Conservation (phyloP, 805 yeast species). For the Wickerhamiella slavikovae region DNA sequence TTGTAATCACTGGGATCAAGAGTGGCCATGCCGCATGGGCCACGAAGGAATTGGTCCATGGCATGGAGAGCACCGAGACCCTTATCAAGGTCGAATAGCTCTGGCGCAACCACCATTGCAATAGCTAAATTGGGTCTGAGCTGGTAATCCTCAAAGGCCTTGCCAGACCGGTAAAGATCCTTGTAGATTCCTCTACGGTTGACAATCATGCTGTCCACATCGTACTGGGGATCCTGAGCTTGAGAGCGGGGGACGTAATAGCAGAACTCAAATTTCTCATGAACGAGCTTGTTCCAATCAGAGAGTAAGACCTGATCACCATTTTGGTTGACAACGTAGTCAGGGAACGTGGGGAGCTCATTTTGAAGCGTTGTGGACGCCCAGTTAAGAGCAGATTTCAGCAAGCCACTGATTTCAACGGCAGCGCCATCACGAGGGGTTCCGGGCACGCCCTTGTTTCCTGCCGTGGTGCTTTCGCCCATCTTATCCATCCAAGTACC, state of each 20-base stretch:
- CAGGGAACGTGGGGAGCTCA: conserved; percentile 33
- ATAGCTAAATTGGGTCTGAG: conserved; percentile 80
- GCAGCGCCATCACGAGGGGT: conserved; percentile 98
- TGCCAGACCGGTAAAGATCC: conserved; percentile 63
- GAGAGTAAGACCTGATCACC: conserved; percentile 35
- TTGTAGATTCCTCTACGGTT: conserved; percentile 90
- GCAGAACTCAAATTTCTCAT: conserved; percentile 54
- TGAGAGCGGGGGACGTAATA: conserved; percentile 57
- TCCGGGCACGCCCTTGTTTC: conserved; percentile 82
- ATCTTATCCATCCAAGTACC: conserved; percentile 99
- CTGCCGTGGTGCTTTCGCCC: conserved; percentile 83
- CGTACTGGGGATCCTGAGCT: conserved; percentile 36
- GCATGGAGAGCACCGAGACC: conserved; percentile 45
- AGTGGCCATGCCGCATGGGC: conserved; percentile 82
- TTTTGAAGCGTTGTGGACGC: conserved; percentile 34
- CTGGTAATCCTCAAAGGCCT: conserved; percentile 85
- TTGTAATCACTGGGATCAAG: conserved; percentile 84
- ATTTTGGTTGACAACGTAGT: conserved; percentile 34
- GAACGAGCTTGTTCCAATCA: conserved; percentile 56
- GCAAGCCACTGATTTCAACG: conserved; percentile 70
- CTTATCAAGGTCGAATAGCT: conserved; percentile 41
- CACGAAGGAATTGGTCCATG: conserved; percentile 60
- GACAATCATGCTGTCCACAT: conserved; percentile 41
- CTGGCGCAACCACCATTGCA: conserved; percentile 92
- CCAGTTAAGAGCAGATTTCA: conserved; percentile 71